These are phyloP conservation scores for Delonix regia DNA, from an alignment of 306 rosid species.

Conservation along the genomic window DNA sequence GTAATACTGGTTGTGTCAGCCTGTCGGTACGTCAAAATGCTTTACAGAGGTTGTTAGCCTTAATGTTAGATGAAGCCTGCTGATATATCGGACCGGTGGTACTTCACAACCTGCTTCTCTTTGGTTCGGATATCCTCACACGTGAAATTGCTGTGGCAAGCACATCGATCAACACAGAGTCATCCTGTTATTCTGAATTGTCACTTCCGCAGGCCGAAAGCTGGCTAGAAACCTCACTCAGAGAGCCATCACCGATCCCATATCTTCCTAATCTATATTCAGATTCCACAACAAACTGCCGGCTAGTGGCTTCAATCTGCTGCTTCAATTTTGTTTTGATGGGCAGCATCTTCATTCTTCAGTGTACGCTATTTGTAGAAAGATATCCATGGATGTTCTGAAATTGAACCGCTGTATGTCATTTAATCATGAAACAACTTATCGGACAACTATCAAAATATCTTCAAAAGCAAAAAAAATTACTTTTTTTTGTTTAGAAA, in stretches of 20 bases:
- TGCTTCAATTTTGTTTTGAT: constrained; percentile 48
- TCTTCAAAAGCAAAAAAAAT: background rate
- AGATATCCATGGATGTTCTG: constrained; percentile 86
- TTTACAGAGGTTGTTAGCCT: constrained; percentile 69
- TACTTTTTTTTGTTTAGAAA: background rate
- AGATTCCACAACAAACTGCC: constrained; percentile 32
- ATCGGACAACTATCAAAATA: background rate
- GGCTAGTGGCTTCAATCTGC: constrained; percentile 42
- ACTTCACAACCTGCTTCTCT: too few relatives aligned
- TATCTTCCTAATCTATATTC: constrained; percentile 30
- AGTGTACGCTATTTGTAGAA: constrained; percentile 64
- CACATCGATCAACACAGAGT: too few relatives aligned
- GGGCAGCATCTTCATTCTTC: constrained; percentile 54
- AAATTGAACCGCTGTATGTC: constrained; percentile 20
- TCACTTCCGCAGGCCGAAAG: too few relatives aligned
- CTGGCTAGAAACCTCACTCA: background rate
- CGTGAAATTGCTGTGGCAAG: too few relatives aligned
- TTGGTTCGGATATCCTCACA: too few relatives aligned
- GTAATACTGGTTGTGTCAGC: constrained; percentile 33
- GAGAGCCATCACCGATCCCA: too few relatives aligned
- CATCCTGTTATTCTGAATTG: too few relatives aligned
- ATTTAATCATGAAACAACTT: constrained; percentile 11
- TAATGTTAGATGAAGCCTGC: constrained; percentile 64
- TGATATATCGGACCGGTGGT: too few relatives aligned
- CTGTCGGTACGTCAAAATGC: constrained; percentile 62